These are phyloP conservation scores for Yamadazyma laniorum DNA, from an alignment of 805 yeast species.

Conservation along the genomic window DNA sequence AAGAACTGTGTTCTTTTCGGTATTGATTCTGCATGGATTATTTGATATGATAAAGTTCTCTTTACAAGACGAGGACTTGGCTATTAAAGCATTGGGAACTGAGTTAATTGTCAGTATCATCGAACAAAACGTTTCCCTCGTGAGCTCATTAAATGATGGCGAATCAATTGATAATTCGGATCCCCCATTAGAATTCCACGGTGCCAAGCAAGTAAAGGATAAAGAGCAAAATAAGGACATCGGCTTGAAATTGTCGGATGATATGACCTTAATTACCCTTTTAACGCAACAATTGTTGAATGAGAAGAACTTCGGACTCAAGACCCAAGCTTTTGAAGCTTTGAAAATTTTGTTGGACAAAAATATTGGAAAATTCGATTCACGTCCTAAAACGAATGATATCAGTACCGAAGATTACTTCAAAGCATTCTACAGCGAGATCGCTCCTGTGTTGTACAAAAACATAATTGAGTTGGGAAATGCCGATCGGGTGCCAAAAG, in stretches of 20 bases:
- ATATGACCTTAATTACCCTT: constrained; percentile 55
- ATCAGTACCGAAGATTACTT: constrained; percentile 48
- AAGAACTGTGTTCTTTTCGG: constrained; percentile 61
- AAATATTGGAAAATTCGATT: constrained; percentile 26
- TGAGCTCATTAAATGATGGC: constrained; percentile 38
- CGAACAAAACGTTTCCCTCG: constrained; percentile 75
- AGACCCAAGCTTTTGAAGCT: constrained; percentile 83
- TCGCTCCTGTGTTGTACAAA: constrained; percentile 56
- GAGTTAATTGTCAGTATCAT: constrained; percentile 78
- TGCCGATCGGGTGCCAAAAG: constrained; percentile 7
- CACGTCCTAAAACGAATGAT: constrained; percentile 15
- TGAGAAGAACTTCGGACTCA: constrained; percentile 68
- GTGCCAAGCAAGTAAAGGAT: constrained; percentile 8
- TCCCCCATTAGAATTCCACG: constrained; percentile 18
- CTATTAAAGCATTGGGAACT: constrained; percentile 66
- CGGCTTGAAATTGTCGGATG: constrained; percentile 44
- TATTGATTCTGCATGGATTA: constrained; percentile 65
- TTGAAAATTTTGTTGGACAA: constrained; percentile 71
- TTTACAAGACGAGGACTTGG: constrained; percentile 47
- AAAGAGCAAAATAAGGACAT: constrained; percentile 12
- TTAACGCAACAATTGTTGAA: constrained; percentile 58
- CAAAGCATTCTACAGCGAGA: constrained; percentile 57
- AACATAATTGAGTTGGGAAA: constrained; percentile 42
- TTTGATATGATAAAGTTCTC: constrained; percentile 72
- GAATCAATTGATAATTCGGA: constrained; percentile 30